phyloP scores from a whole-genome alignment of 768 basidiomycete species.

The Mycena leptocephala region DNA sequence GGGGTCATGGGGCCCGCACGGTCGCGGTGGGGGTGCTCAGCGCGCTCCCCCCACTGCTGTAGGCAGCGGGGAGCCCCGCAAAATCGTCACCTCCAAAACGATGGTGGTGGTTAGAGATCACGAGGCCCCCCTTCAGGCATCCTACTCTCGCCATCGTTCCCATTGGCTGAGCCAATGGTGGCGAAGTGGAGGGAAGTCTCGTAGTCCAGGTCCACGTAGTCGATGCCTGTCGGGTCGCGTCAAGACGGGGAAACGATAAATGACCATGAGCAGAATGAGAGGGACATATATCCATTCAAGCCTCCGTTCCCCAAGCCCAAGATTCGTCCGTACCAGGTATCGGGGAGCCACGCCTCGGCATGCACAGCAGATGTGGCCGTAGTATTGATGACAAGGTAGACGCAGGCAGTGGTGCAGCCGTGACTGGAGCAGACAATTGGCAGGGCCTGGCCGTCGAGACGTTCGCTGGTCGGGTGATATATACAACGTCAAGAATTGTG shows the following conservation, averaged over 20 bases:
- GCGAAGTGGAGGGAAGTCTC: conserved; percentile 34
- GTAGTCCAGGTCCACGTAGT: conserved; percentile 14
- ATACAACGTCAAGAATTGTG: neutral
- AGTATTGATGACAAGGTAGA: conserved; percentile 11
- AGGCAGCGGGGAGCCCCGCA: no score
- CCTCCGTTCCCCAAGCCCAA: conserved; percentile 29
- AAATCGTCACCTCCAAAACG: no score
- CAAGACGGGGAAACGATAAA: no score
- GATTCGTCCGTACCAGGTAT: conserved; percentile 22
- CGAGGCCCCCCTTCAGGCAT: no score
- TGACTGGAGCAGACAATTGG: neutral
- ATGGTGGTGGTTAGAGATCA: no score
- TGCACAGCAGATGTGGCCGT: conserved; percentile 11
- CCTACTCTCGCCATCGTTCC: conserved; percentile 35
- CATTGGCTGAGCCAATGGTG: conserved; percentile 36
- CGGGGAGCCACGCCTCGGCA: conserved; percentile 29
- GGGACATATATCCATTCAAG: conserved; percentile 17
- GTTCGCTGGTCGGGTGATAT: neutral
- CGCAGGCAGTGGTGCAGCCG: conserved; percentile 13
- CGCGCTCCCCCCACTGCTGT: no score
- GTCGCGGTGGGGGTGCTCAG: no score
- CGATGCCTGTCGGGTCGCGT: conserved; percentile 5
- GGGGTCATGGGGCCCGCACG: no score
- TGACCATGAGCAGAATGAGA: no score
- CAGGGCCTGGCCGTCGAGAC: conserved; percentile 13